These are phyloP conservation scores for Epithele typhae DNA, from an alignment of 768 basidiomycete species.

Conservation along the genomic window DNA sequence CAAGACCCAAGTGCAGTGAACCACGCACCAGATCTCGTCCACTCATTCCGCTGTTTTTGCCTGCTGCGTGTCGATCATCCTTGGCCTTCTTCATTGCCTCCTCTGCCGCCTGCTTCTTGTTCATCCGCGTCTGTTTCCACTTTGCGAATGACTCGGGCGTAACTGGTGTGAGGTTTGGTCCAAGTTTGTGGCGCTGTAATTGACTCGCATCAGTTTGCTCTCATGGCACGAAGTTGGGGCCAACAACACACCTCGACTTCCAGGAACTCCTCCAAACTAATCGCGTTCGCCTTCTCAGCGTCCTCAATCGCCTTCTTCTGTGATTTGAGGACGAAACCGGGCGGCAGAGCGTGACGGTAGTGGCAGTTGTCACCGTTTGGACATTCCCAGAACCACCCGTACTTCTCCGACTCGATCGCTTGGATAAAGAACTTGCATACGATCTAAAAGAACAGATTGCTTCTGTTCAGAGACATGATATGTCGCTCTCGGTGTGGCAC, in stretches of 20 bases:
- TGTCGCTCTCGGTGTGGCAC: constrained; percentile 15
- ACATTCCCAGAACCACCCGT: constrained; percentile 97
- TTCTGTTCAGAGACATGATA: background rate
- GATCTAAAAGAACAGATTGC: constrained; percentile 47
- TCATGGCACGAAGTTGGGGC: no score
- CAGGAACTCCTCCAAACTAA: constrained; percentile 94
- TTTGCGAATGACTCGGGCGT: constrained; percentile 86
- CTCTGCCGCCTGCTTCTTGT: constrained; percentile 90
- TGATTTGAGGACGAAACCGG: constrained; percentile 92
- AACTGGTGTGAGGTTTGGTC: constrained; percentile 85
- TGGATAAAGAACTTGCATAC: constrained; percentile 98
- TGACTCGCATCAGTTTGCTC: no score
- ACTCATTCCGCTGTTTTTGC: constrained; percentile 91
- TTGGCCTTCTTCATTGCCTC: constrained; percentile 82
- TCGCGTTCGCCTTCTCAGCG: constrained; percentile 81
- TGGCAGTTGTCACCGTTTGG: constrained; percentile 87
- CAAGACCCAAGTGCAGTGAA: no score
- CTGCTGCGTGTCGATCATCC: constrained; percentile 74
- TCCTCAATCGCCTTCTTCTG: constrained; percentile 91
- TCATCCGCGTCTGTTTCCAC: constrained; percentile 94
- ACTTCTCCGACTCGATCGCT: constrained; percentile 91
- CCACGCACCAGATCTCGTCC: constrained; percentile 83
- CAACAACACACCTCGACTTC: constrained; percentile 84
- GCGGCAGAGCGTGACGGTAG: constrained; percentile 93
- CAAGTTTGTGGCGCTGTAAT: constrained; percentile 87